Percentiles rank a stretch among this genome's conserved stretches.
phyloP scores from a whole-genome alignment of 1,139 yeast species.

The Zygoascus meyerae region DNA sequence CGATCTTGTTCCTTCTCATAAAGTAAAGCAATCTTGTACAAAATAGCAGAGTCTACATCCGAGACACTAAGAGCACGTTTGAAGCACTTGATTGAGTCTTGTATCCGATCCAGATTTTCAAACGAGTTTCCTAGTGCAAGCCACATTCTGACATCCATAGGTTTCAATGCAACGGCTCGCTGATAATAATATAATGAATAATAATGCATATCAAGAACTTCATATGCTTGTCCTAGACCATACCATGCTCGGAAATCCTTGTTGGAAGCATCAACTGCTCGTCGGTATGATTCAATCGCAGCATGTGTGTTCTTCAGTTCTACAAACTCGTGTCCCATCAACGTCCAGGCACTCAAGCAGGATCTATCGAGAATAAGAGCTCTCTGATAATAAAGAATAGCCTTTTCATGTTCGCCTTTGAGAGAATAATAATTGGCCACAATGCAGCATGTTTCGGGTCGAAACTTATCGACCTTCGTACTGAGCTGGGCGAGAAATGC shows the following conservation, averaged over 20 bases:
- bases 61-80: slow-evolving; percentile 45
- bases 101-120: slow-evolving; percentile 65
- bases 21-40: slow-evolving; percentile 63
- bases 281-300: slow-evolving; percentile 89
- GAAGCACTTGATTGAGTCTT: slow-evolving; percentile 57
- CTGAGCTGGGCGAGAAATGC: slow-evolving; percentile 86
- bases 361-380: slow-evolving; percentile 77
- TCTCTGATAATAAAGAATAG: slow-evolving; percentile 85
- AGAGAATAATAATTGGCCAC: slow-evolving; percentile 91
- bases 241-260: slow-evolving; percentile 98
- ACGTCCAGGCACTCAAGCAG: slow-evolving; percentile 91
- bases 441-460: slow-evolving; percentile 94
- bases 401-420: slow-evolving; percentile 89
- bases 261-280: slow-evolving; percentile 85
- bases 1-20: slow-evolving; percentile 52
- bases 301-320: slow-evolving; percentile 96
- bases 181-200: slow-evolving; percentile 91
- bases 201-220: slow-evolving; percentile 90
- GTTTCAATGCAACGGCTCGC: slow-evolving; percentile 81
- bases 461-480: slow-evolving; percentile 71
- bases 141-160: slow-evolving; percentile 94
- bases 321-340: slow-evolving; percentile 98
- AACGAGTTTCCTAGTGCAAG: slow-evolving; percentile 89
- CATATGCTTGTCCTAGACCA: slow-evolving; percentile 97
- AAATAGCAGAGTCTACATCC: slow-evolving; percentile 47